Base-by-base conservation (phyloP, 1,284 basidiomycete genomes). In the Cryptococcus deneoformans region DNA sequence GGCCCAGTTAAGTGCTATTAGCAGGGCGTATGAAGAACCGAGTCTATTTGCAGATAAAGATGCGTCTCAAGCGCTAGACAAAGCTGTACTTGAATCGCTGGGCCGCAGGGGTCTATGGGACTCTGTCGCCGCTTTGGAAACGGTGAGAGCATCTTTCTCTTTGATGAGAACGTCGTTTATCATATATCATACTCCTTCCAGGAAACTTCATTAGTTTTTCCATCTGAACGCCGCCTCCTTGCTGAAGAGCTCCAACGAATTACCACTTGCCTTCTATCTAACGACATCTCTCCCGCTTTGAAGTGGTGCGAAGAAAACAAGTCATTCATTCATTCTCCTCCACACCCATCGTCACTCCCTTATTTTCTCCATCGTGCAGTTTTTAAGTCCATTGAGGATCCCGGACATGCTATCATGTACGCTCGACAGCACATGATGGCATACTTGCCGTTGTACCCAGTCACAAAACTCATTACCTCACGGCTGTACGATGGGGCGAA, bases 281-380 rank as follows among this genome's bases (percentile, higher is more conserved):
- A 86, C 48, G 83, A 91, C 63, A 86, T 92, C 39, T 20, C 20
- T 20, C 20, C 86, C 12, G 93, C 93, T 35, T 81, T 96, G 38
- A 79, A 79, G 87, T 95, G 92, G 92, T 84, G 86, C n/a, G 77
- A 78, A 46, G 79, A 79, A 50, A 86, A 93, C 69, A 81, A 83
- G 42, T 57, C 68, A 1, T 92, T 89, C 72, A 81, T 94, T 6
- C 79, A 80, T 39, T 77, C 82, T 1, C 85, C 88, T 11, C 84
- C 83, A 0, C 74, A 77, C 49, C 69, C 75, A 4, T 93, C 90
- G 0, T 82, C 88, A 0, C 82, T 96, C 8, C 88, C 91, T 62
- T 96, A 93, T 74, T 80, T 87, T 70, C 83, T 95, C 16, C 91
- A 95, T 70, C 88, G 90, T 34, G 90, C 89, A 11, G 86, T 90